These are phyloP conservation scores for Leishmania gerbilli DNA, from an alignment of 208 protist species.

Conservation along the genomic window DNA sequence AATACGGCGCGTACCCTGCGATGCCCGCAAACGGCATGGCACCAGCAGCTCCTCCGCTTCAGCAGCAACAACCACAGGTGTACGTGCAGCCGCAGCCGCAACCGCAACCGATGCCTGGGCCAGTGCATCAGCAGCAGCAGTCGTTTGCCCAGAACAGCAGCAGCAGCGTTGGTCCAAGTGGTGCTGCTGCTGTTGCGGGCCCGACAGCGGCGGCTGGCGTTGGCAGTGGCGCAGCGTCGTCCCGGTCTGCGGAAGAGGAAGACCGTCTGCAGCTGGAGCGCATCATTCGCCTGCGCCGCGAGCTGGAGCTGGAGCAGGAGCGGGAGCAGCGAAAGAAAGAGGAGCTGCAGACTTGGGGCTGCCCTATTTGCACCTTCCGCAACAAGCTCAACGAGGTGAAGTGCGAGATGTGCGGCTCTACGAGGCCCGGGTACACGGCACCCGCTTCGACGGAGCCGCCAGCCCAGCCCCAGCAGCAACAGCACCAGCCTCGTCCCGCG, in stretches of 20 bases:
- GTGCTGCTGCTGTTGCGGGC: neutral
- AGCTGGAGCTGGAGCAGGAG: conserved; percentile 79
- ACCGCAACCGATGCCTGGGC: conserved; percentile 2
- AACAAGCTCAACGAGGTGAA: conserved; percentile 46
- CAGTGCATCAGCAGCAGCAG: neutral
- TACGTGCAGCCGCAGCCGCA: conserved; percentile 4
- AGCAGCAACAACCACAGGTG: conserved; percentile 9
- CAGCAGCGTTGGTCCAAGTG: conserved; percentile 3
- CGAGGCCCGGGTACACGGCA: conserved; percentile 45
- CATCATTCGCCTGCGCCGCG: conserved; percentile 78
- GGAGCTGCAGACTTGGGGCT: conserved; percentile 77
- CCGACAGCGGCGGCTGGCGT: neutral
- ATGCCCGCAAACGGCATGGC: neutral
- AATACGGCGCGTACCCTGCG: neutral
- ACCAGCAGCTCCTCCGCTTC: conserved; percentile 5
- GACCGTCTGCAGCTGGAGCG: conserved; percentile 79
- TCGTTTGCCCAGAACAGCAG: neutral
- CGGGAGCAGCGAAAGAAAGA: conserved; percentile 66
- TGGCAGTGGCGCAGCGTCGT: neutral
- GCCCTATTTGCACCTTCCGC: conserved; percentile 74
- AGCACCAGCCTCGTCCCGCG: neutral
- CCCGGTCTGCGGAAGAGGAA: conserved; percentile 53
- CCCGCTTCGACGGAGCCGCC: neutral
- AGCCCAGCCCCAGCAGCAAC: neutral
- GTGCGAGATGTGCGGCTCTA: conserved; percentile 75